These are phyloP conservation scores for Ogataea minuta DNA, from an alignment of 805 yeast genomes.

Conservation along the genomic window DNA sequence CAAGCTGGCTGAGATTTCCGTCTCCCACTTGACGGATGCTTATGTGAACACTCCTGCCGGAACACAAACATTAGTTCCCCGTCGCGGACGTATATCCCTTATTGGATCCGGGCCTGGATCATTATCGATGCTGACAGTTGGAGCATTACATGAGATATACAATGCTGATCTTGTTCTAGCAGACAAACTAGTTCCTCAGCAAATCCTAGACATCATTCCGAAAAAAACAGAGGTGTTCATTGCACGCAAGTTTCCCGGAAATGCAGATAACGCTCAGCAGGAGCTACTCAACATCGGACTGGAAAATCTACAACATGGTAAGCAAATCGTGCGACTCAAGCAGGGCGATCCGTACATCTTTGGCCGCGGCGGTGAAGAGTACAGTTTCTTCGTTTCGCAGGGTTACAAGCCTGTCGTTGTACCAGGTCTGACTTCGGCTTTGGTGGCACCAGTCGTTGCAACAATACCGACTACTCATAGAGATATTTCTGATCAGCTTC, in stretches of 20 bases:
- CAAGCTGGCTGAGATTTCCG: constrained; percentile 56
- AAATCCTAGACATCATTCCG: constrained; percentile 82
- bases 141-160: constrained; percentile 77
- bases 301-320: constrained; percentile 59
- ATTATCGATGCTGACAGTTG: constrained; percentile 74
- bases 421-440: constrained; percentile 88
- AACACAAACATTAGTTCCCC: neutral
- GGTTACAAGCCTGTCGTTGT: constrained; percentile 74
- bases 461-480: constrained; percentile 90
- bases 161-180: constrained; percentile 83
- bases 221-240: constrained; percentile 70
- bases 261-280: constrained; percentile 90
- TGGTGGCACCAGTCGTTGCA: constrained; percentile 81
- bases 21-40: constrained; percentile 51
- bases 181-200: constrained; percentile 89
- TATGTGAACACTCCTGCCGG: constrained; percentile 6
- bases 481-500: constrained; percentile 87
- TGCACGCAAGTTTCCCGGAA: constrained; percentile 94
- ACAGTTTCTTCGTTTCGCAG: constrained; percentile 57
- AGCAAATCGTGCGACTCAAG: constrained; percentile 81
- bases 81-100: constrained; percentile 64
- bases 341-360: constrained; percentile 97
- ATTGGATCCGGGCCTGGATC: constrained; percentile 97
- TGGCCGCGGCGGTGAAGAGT: constrained; percentile 97
- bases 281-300: constrained; percentile 77